Percentiles rank a stretch among this genome's conserved stretches.
These are phyloP conservation scores for Royoungia palumana DNA, from an alignment of 768 basidiomycete species.

Conservation along the genomic window DNA sequence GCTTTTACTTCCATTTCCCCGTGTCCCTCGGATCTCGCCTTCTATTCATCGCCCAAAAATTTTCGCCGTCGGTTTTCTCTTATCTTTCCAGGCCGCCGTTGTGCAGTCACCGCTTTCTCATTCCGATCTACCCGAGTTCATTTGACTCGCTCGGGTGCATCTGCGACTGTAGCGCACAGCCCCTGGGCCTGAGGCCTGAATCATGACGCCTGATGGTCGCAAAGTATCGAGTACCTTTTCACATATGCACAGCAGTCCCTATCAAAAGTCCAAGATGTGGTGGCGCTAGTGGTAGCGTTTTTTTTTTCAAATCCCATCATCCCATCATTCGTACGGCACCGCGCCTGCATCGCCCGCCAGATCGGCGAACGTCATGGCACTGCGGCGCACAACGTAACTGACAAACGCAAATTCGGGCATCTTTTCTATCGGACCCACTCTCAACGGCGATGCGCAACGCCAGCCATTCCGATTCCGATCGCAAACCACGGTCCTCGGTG, in stretches of 20 bases:
- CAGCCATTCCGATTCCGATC: no score
- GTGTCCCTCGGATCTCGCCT: not conserved
- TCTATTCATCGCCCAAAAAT: slow-evolving; percentile 2
- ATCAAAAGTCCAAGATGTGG: not conserved
- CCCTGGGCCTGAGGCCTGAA: no score
- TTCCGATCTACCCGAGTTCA: not conserved
- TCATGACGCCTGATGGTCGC: no score
- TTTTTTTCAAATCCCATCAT: not conserved
- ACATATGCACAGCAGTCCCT: slow-evolving; percentile 6
- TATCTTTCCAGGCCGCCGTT: not conserved
- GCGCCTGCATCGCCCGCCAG: not conserved
- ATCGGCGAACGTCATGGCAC: no score
- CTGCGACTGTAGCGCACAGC: no score
- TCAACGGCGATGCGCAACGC: no score
- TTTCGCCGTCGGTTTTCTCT: not conserved
- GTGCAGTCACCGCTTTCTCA: not conserved
- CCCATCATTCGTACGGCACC: slow-evolving; percentile 3
- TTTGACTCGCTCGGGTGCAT: no score
- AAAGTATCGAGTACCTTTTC: slow-evolving; percentile 5
- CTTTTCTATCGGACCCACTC: no score
- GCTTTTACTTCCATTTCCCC: slow-evolving; percentile 11
- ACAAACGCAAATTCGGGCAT: no score
- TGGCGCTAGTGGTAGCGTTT: not conserved
- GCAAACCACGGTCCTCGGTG: no score
- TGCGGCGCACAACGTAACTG: no score